Percentiles rank a stretch among this genome's conserved stretches.
These are phyloP conservation scores for Teunomyces lycoperdinae DNA, from an alignment of 805 yeast species.

Conservation along the genomic window DNA sequence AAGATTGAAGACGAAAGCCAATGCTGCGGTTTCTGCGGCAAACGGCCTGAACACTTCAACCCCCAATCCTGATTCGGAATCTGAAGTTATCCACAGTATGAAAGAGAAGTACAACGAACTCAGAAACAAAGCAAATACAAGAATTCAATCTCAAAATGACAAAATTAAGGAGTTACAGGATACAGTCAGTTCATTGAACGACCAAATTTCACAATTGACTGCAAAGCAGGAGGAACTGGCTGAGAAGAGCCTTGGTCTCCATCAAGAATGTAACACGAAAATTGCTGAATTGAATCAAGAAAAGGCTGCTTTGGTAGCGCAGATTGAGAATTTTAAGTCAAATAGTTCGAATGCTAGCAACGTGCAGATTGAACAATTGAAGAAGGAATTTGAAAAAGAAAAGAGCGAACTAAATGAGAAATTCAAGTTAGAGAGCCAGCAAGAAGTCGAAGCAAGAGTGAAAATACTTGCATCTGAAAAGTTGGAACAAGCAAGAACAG, in stretches of 20 bases:
- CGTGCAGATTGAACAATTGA: slow-evolving; percentile 2
- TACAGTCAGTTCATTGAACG: slow-evolving; percentile 19
- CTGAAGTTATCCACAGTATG: slow-evolving; percentile 25
- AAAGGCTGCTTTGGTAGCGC: slow-evolving; percentile 10
- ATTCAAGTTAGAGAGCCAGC: slow-evolving; percentile 20
- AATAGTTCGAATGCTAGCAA: slow-evolving; percentile 22
- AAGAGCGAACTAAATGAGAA: slow-evolving; percentile 16
- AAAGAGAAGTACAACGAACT: slow-evolving; percentile 30
- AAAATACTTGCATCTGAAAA: slow-evolving; percentile 7
- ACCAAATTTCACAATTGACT: slow-evolving; percentile 15
- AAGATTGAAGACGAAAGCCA: slow-evolving; percentile 45
- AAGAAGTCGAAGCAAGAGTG: slow-evolving; percentile 17
- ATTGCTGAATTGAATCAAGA: slow-evolving; percentile 11
- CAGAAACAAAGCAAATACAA: slow-evolving; percentile 24
- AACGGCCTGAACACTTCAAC: not conserved
- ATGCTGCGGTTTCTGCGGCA: not conserved
- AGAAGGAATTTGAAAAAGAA: slow-evolving; percentile 17
- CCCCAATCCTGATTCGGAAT: slow-evolving; percentile 3
- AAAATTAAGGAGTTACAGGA: slow-evolving; percentile 26
- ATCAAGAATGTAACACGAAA: slow-evolving; percentile 6
- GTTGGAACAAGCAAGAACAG: not conserved
- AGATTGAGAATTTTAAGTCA: slow-evolving; percentile 24
- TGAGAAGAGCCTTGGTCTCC: slow-evolving; percentile 3
- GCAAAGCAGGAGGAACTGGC: slow-evolving; percentile 5
- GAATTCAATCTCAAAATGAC: slow-evolving; percentile 21